phyloP scores from a whole-genome alignment of 164 flowering plant genomes.

The Piper longum region DNA sequence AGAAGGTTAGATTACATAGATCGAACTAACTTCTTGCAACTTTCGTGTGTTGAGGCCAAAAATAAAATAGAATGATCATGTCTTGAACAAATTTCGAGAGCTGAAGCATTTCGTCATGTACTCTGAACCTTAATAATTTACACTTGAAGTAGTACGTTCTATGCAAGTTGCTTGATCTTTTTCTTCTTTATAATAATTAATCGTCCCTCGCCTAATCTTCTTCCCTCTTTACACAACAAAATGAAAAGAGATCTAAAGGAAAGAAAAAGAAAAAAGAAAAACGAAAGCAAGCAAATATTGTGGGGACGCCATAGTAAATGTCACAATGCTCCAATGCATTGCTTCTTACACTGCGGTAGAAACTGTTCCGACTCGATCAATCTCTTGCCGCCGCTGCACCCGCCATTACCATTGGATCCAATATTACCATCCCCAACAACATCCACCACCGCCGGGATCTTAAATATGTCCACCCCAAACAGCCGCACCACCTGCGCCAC shows the following conservation, averaged over 20 bases:
- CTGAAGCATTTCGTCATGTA: neutral
- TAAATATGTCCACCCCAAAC: conserved; percentile 70
- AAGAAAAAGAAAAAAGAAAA: neutral
- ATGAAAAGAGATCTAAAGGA: neutral
- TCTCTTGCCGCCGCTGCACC: conserved; percentile 27
- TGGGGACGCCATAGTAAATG: neutral
- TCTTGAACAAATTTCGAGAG: neutral
- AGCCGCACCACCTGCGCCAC: conserved; percentile 48
- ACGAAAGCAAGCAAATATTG: neutral
- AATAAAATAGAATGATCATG: too few relatives aligned
- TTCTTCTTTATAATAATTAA: too few relatives aligned
- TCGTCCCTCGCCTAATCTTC: too few relatives aligned
- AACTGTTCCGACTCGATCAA: conserved; percentile 32
- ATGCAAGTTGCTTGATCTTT: neutral
- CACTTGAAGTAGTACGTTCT: neutral
- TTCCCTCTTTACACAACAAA: neutral
- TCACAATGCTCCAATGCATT: conserved; percentile 40
- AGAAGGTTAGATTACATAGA: too few relatives aligned
- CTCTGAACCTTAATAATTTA: neutral
- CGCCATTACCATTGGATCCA: too few relatives aligned
- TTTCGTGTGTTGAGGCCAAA: too few relatives aligned
- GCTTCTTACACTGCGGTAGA: conserved; percentile 39
- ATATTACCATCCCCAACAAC: neutral
- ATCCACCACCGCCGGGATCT: conserved; percentile 16
- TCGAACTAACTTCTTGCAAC: too few relatives aligned